Evolutionary conservation across 805 yeast genomes (phyloP).

Genomic region (Wickerhamomyces alni): DNA sequence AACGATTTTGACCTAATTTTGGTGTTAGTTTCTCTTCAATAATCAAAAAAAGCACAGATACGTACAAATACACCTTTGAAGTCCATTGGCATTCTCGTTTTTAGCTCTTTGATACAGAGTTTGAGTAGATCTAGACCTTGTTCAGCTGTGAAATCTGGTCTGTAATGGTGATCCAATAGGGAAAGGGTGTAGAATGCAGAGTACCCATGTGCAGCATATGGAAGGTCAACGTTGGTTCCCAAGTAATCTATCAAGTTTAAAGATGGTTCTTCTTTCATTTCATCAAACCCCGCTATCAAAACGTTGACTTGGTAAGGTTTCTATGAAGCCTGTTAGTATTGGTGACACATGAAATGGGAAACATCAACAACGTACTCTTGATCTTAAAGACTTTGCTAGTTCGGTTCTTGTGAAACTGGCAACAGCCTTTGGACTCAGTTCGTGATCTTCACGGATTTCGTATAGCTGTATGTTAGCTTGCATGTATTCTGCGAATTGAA

Average conservation of each 20-base stretch:
- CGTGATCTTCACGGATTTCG: slow-evolving; percentile 78
- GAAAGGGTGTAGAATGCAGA: slow-evolving; percentile 95
- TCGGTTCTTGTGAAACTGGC: slow-evolving; percentile 85
- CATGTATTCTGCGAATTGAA: slow-evolving; percentile 89
- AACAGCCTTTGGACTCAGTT: slow-evolving; percentile 78
- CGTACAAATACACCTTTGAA: slow-evolving; percentile 72
- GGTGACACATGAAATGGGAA: no score
- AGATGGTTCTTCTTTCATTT: slow-evolving; percentile 49
- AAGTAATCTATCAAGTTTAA: slow-evolving; percentile 89
- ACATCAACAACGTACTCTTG: slow-evolving; percentile 44
- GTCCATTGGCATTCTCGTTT: slow-evolving; percentile 85
- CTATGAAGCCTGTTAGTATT: slow-evolving; percentile 12
- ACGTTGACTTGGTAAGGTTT: slow-evolving; percentile 94
- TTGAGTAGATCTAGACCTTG: slow-evolving; percentile 75
- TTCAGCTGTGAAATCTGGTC: slow-evolving; percentile 63
- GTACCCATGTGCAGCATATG: slow-evolving; percentile 97
- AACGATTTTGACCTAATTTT: slow-evolving; percentile 48
- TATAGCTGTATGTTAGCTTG: slow-evolving; percentile 89
- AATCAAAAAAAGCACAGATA: neutral
- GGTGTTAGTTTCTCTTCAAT: slow-evolving; percentile 10
- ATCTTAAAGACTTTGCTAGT: slow-evolving; percentile 81
- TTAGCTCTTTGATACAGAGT: slow-evolving; percentile 71
- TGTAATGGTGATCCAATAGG: slow-evolving; percentile 83
- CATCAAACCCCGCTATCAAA: slow-evolving; percentile 80
- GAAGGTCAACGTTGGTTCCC: slow-evolving; percentile 86